A percentile compares a stretch with the other conserved stretches of the same genome.
These are phyloP conservation scores for Prototheca wickerhamii DNA, from an alignment of 163 green algal genomes.

Conservation along the genomic window DNA sequence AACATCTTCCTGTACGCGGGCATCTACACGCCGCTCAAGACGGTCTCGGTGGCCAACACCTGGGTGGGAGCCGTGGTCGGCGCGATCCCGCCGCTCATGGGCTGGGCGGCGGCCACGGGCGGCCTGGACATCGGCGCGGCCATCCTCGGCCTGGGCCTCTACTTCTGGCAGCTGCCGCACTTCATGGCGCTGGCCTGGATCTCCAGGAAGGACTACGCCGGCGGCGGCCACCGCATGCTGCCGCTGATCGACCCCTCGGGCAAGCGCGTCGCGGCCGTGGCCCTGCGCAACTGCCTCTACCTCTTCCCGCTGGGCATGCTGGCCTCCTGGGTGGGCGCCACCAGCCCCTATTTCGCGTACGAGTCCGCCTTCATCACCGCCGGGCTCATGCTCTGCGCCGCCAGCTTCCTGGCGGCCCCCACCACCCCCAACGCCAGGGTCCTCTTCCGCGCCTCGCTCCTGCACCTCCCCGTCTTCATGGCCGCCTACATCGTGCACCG, in stretches of 20 bases:
- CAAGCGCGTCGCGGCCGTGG: conserved; percentile 62
- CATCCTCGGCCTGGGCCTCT: conserved; percentile 79
- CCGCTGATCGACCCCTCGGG: conserved; percentile 71
- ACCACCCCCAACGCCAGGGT: conserved; percentile 50
- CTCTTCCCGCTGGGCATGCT: conserved; percentile 70
- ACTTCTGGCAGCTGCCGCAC: conserved; percentile 98
- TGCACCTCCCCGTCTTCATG: conserved; percentile 89
- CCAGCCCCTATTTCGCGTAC: conserved; percentile 37
- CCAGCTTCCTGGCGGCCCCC: conserved; percentile 30
- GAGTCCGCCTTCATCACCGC: conserved; percentile 34
- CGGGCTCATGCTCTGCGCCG: conserved; percentile 27
- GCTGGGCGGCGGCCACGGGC: conserved; percentile 78
- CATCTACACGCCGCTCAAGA: conserved; percentile 97
- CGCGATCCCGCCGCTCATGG: conserved; percentile 95
- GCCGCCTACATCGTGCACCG: conserved; percentile 68
- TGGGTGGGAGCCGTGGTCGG: conserved; percentile 96
- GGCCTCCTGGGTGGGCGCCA: conserved; percentile 39
- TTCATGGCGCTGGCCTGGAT: conserved; percentile 96
- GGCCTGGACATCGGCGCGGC: conserved; percentile 64
- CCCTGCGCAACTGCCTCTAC: conserved; percentile 82
- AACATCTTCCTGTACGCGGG: conserved; percentile 95
- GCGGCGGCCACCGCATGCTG: conserved; percentile 91
- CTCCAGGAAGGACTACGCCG: conserved; percentile 81
- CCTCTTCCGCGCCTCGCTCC: conserved; percentile 79
- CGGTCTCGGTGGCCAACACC: conserved; percentile 81